Percentiles rank a stretch among this genome's conserved stretches.
These are phyloP conservation scores for Puya raimondii DNA, from an alignment of 176 grass and related monocot species.

Conservation along the genomic window DNA sequence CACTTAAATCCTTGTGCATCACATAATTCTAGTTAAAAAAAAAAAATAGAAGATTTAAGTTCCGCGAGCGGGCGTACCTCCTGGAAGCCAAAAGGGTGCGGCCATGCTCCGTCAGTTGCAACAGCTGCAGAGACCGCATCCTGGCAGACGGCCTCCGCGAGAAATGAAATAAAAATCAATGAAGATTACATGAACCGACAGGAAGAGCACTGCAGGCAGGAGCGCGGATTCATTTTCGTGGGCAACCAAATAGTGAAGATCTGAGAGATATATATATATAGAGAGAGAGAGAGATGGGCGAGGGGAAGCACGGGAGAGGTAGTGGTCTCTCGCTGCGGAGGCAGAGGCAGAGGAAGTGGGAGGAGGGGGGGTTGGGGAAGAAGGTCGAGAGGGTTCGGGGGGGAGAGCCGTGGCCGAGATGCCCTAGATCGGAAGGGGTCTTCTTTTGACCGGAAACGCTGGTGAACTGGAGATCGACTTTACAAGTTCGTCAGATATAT, in stretches of 20 bases:
- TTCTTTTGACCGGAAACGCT: too few relatives aligned
- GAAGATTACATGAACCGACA: constrained; percentile 8
- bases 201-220: not conserved
- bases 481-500: too few relatives aligned
- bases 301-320: too few relatives aligned
- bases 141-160: constrained; percentile 19
- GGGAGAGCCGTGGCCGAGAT: not conserved
- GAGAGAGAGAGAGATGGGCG: not conserved
- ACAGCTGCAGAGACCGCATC: constrained; percentile 88
- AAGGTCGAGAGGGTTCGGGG: not conserved
- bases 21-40: not conserved
- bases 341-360: not conserved
- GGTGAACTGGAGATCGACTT: too few relatives aligned
- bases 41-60: not conserved
- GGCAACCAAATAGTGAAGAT: too few relatives aligned
- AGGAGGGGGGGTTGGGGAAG: not conserved
- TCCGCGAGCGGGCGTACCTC: constrained; percentile 23
- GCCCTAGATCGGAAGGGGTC: too few relatives aligned
- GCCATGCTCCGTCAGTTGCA: constrained; percentile 64
- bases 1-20: too few relatives aligned
- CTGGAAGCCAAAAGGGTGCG: constrained; percentile 58
- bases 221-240: not conserved
- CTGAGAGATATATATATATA: too few relatives aligned
- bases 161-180: constrained; percentile 7
- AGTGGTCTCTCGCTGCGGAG: not conserved